Conservation (phyloP, 2,329 filamentous ascomycete genomes). For the Fusarium coffeatum region DNA sequence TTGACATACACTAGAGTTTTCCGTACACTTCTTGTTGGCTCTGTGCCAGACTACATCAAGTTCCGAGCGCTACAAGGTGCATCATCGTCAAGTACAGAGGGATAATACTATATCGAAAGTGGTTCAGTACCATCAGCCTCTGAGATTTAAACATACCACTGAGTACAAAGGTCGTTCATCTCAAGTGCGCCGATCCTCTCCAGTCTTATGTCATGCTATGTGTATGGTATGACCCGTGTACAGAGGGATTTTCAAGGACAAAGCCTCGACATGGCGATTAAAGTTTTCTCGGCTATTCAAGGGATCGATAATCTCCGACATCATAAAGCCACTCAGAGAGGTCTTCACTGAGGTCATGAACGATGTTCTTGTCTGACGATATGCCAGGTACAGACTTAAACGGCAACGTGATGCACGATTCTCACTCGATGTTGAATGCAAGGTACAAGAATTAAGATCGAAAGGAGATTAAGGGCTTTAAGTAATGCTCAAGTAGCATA, state of each 20-base stretch:
- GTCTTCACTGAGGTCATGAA: background rate
- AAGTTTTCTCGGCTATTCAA: background rate
- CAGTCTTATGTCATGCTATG: background rate
- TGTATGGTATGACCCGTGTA: background rate
- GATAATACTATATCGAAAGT: background rate
- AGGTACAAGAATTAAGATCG: background rate
- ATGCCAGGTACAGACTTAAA: background rate
- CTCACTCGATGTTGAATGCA: background rate
- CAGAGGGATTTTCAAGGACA: background rate
- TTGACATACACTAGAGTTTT: background rate
- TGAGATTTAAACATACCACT: background rate
- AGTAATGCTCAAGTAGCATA: background rate
- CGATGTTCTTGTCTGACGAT: background rate
- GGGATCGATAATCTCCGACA: background rate
- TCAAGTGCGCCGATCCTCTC: background rate
- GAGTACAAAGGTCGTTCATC: background rate
- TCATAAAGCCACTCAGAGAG: background rate
- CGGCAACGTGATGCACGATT: background rate
- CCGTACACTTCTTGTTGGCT: background rate
- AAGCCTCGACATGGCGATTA: background rate
- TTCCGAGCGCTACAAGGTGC: background rate
- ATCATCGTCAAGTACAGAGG: background rate
- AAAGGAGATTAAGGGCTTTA: background rate
- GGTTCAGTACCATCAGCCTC: background rate
- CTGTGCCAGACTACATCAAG: background rate